Conservation (phyloP, 2,329 filamentous ascomycete species). For the Aureobasidium sp. region DNA sequence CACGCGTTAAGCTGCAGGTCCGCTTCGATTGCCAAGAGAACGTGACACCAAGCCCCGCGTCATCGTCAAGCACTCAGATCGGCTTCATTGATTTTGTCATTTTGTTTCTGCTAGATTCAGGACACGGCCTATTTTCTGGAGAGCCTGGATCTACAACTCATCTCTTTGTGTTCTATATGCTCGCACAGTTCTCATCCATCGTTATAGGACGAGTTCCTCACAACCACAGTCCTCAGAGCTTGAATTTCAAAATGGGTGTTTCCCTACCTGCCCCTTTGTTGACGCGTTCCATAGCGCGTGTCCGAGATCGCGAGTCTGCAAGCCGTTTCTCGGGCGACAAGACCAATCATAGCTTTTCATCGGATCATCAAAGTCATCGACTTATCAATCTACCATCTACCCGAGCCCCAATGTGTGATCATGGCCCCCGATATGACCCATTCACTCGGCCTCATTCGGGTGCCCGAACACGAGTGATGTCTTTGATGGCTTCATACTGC, state of each 20-base stretch:
- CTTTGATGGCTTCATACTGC: background rate
- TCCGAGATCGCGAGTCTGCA: slow-evolving; percentile 2
- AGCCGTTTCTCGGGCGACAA: slow-evolving; percentile 2
- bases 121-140: background rate
- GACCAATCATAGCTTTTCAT: slow-evolving; percentile 5
- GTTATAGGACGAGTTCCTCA: too few species aligned
- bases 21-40: background rate
- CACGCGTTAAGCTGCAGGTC: background rate
- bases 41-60: background rate
- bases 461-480: background rate
- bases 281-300: background rate
- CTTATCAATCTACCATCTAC: slow-evolving; percentile 15
- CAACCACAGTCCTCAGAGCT: background rate
- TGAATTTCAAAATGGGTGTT: background rate
- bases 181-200: too few species aligned
- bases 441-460: background rate
- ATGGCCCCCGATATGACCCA: background rate
- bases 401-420: background rate
- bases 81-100: background rate
- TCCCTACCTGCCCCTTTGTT: background rate
- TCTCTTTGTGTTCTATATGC: background rate
- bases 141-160: background rate
- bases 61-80: background rate
- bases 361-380: background rate
- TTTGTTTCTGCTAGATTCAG: background rate